Base-by-base conservation (phyloP, 352 stramenopile genomes). In the Globisporangium perplexum region DNA sequence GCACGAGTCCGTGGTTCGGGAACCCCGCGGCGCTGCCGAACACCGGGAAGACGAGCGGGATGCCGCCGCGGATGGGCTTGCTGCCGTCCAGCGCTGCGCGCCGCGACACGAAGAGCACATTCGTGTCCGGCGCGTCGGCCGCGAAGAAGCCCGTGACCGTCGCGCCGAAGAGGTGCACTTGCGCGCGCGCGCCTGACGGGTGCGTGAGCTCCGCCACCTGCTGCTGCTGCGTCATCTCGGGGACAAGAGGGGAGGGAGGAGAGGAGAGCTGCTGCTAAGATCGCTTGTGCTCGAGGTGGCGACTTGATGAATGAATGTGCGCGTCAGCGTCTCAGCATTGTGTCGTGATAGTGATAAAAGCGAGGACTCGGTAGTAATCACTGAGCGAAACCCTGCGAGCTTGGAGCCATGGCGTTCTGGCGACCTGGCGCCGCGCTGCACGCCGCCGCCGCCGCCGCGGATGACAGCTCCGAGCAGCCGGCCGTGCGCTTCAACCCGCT, bases 21-120 rank as follows among this genome's bases (percentile, higher is more conserved):
- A 97, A 96, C 8, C 75, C 80, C n/a, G 72, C 55, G 7, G 78
- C 82, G 38, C 68, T 72, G 53, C 94, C 95, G 67, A 99, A 99
- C 49, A 98, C 88, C 33, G 96, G 96, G 74, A 98, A 99, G 39
- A 98, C 94, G 22, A 99, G 66, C 33, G 96, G 96, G 47, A 98
- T 97, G 33, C 95, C 95, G 53, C 96, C 96, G 38, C 96, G 88
- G 60, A 98, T 98, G 33, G 95, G 82, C 64, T 98, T 98, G 53
- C 65, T 87, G 53, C 93, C 88, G 66, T 99, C 86, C 39, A 39
- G 33, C 33, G 33, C 33, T 12, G 33, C 33, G 33, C 33, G 33
- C 26, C 85, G 63, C 15, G 88, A 98, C 50, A 98, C 20, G 63
- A 98, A 98, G 26, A 99, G 74, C 63, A 94, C 76, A 60, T 98